Percentiles rank a stretch among this genome's conserved stretches.
Conservation (phyloP, 2,329 filamentous ascomycete genomes). For the Sclerotinia spermophila region DNA sequence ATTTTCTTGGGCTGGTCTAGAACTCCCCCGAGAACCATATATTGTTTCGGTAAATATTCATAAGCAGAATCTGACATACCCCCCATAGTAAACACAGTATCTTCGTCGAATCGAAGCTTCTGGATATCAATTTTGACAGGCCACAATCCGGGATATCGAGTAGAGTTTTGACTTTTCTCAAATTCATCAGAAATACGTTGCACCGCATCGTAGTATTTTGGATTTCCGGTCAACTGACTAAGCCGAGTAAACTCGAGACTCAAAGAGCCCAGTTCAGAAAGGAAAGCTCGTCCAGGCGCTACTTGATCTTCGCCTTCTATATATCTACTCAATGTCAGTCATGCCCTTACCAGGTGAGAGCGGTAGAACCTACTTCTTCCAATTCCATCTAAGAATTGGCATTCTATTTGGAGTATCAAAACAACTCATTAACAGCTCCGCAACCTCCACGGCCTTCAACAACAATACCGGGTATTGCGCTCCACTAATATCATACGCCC, state of each 20-base stretch:
- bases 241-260: constrained; percentile 61
- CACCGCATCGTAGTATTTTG: constrained; percentile 60
- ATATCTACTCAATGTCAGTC: constrained; percentile 42
- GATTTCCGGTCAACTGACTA: constrained; percentile 58
- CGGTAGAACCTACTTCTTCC: constrained; percentile 49
- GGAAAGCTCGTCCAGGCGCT: constrained; percentile 51
- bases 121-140: constrained; percentile 50
- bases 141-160: constrained; percentile 61
- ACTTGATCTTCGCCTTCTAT: constrained; percentile 52
- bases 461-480: constrained; percentile 63
- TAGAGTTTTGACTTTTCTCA: constrained; percentile 52
- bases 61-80: constrained; percentile 57
- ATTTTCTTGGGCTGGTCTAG: constrained; percentile 35
- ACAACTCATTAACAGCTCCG: constrained; percentile 65
- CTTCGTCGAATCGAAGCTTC: constrained; percentile 46
- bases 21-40: constrained; percentile 33
- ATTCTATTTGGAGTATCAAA: constrained; percentile 92
- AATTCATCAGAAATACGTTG: constrained; percentile 56
- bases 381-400: constrained; percentile 54
- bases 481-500: constrained; percentile 81
- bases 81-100: constrained; percentile 54
- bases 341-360: constrained; percentile 17
- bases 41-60: constrained; percentile 60
- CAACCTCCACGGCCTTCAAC: constrained; percentile 67
- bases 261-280: constrained; percentile 60